Conservation (phyloP, 108 stramenopile genomes). For the Discostella stelligeroides region DNA sequence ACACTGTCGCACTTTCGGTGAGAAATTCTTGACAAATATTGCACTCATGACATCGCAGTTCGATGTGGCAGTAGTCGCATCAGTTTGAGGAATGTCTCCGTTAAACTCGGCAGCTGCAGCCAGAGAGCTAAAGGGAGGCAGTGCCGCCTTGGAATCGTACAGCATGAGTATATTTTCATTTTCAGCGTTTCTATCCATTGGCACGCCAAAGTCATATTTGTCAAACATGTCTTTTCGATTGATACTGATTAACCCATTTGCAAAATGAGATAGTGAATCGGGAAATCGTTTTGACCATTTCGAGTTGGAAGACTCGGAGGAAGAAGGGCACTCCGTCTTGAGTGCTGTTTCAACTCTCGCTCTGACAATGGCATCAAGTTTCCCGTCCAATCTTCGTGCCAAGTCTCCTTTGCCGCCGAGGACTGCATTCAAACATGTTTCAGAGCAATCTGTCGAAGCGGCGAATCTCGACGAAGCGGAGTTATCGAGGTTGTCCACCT, state of each 20-base stretch:
- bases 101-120: slow-evolving; percentile 5
- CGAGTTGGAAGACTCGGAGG: neutral
- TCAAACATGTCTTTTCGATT: slow-evolving; percentile 10
- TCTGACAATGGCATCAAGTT: too few species aligned
- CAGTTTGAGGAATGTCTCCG: slow-evolving; percentile 10
- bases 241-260: slow-evolving; percentile 21
- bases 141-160: slow-evolving; percentile 23
- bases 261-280: slow-evolving; percentile 23
- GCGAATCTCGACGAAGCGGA: too few species aligned
- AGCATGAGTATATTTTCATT: slow-evolving; percentile 39
- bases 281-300: slow-evolving; percentile 1
- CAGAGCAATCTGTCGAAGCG: too few species aligned
- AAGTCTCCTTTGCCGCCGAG: too few species aligned
- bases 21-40: slow-evolving; percentile 38
- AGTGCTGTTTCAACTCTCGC: neutral
- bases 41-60: slow-evolving; percentile 52
- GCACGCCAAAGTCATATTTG: slow-evolving; percentile 40
- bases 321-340: too few species aligned
- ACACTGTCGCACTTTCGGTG: slow-evolving; percentile 28
- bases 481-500: slow-evolving; percentile 1
- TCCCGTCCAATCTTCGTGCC: too few species aligned
- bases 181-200: slow-evolving; percentile 25
- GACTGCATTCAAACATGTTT: too few species aligned
- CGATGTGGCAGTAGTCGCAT: slow-evolving; percentile 39
- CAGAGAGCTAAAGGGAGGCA: slow-evolving; percentile 20